Percentiles rank a stretch among this genome's conserved stretches.
phyloP scores from a whole-genome alignment of 129 eudicot genomes.

The Artemisia argyi region DNA sequence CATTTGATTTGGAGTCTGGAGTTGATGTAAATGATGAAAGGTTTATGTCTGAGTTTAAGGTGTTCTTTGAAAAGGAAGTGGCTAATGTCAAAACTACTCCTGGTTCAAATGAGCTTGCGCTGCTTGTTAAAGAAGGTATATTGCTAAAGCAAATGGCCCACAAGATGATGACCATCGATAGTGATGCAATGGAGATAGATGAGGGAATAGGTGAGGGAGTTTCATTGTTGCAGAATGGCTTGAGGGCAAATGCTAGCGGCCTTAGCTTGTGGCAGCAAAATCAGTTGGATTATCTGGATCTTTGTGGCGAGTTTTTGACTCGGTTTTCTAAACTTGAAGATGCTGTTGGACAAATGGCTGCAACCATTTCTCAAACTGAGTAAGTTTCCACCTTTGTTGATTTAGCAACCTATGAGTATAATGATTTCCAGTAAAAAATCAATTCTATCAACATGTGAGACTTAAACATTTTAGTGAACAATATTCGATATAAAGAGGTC shows the following conservation, averaged over 20 bases:
- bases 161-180: conserved; percentile 17
- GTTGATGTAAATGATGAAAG: conserved; percentile 61
- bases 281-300: conserved; percentile 40
- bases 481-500: too few species aligned
- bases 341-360: conserved; percentile 59
- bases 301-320: conserved; percentile 44
- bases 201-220: conserved; percentile 72
- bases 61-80: conserved; percentile 73
- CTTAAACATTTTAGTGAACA: too few species aligned
- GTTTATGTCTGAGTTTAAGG: conserved; percentile 85
- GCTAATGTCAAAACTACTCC: conserved; percentile 45
- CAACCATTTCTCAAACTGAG: conserved; percentile 43
- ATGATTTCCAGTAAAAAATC: not conserved
- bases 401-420: not conserved
- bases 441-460: too few species aligned
- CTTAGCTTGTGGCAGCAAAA: conserved; percentile 60
- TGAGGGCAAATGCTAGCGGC: conserved; percentile 64
- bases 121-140: conserved; percentile 55
- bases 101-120: conserved; percentile 34
- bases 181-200: conserved; percentile 52
- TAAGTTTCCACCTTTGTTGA: conserved; percentile 20
- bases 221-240: conserved; percentile 65
- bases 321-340: conserved; percentile 69
- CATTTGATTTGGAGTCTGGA: conserved; percentile 68
- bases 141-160: conserved; percentile 46